These are phyloP conservation scores for Cystobasidium ongulense DNA, from an alignment of 768 basidiomycete genomes.

Conservation along the genomic window DNA sequence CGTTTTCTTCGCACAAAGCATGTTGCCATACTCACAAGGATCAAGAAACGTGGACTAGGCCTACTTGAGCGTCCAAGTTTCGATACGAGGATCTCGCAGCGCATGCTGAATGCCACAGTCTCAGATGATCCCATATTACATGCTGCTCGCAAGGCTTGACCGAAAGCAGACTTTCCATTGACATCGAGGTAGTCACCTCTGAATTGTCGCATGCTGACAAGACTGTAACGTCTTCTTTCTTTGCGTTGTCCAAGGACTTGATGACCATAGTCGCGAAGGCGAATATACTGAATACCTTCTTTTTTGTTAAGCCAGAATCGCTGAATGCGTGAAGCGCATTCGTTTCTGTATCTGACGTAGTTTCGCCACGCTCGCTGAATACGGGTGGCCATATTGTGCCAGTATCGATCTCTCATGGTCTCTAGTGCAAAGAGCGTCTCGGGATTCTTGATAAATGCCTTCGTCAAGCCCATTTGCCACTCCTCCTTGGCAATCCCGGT, in stretches of 20 bases:
- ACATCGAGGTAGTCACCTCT: conserved; percentile 93
- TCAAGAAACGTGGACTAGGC: conserved; percentile 77
- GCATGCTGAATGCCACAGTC: conserved; percentile 71
- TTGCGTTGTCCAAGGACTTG: conserved; percentile 82
- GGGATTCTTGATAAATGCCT: conserved; percentile 98
- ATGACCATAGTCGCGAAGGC: conserved; percentile 89
- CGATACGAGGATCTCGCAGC: conserved; percentile 71
- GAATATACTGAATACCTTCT: conserved; percentile 76
- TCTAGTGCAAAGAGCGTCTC: conserved; percentile 93
- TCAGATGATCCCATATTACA: conserved; percentile 61
- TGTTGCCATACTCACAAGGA: conserved; percentile 59
- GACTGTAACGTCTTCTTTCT: conserved; percentile 84
- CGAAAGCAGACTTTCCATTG: conserved; percentile 65
- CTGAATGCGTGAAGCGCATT: conserved; percentile 89
- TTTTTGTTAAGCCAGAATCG: conserved; percentile 99
- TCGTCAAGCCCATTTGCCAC: conserved; percentile 99
- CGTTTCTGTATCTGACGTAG: conserved; percentile 88
- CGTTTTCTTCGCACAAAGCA: neutral
- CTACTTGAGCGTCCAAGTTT: conserved; percentile 80
- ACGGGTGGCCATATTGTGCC: conserved; percentile 98
- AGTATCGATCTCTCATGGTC: conserved; percentile 97
- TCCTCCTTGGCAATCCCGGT: conserved; percentile 93
- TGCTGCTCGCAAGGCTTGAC: conserved; percentile 62
- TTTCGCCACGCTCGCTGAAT: conserved; percentile 96
- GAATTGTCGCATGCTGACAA: conserved; percentile 87